Evolutionary conservation across 441 rosid species (phyloP).

Genomic region (Populus hybrid): DNA sequence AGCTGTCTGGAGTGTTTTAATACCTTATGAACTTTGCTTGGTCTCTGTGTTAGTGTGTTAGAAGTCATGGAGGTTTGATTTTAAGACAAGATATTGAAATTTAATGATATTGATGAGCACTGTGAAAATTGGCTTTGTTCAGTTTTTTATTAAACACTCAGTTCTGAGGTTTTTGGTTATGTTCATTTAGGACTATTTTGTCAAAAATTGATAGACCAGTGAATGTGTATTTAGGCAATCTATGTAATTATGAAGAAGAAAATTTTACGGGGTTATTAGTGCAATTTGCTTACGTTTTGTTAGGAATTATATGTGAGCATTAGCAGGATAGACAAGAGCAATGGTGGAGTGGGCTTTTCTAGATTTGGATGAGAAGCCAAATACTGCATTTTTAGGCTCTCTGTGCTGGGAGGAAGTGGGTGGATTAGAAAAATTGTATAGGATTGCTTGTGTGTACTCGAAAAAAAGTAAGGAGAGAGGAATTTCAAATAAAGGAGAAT

Average conservation of each 20-base stretch:
- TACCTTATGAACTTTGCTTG: background rate
- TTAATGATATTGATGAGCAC: background rate
- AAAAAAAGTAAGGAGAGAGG: background rate
- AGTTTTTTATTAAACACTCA: background rate
- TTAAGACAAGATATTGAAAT: background rate
- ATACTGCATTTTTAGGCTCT: background rate
- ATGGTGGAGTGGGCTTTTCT: background rate
- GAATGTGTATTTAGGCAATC: background rate
- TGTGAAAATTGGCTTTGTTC: background rate
- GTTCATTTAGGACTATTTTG: background rate
- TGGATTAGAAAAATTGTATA: background rate
- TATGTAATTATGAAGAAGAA: conserved; percentile 1
- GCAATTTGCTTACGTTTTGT: background rate
- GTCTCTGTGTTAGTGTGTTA: background rate
- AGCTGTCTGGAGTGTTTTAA: no score
- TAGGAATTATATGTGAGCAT: background rate
- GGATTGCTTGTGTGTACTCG: background rate
- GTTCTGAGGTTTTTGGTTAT: background rate
- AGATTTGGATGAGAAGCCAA: background rate
- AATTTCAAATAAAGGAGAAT: background rate
- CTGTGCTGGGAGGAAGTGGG: background rate
- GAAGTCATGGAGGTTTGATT: background rate
- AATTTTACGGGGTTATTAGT: background rate
- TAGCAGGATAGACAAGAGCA: background rate
- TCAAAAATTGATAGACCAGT: background rate